phyloP scores from a whole-genome alignment of 148 eudicot species.

The Cornus suecica region DNA sequence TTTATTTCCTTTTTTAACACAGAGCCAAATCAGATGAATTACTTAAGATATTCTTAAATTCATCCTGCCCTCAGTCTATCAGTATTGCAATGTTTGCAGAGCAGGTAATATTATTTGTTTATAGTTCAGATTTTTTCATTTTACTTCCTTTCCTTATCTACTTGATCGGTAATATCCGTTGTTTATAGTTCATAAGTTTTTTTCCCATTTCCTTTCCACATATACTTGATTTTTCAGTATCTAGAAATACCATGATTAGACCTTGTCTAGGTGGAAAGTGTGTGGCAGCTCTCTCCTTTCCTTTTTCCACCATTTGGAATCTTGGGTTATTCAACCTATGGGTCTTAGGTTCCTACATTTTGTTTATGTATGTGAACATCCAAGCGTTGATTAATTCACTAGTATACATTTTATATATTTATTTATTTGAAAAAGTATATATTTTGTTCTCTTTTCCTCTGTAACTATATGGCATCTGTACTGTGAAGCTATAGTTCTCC shows the following conservation, averaged over 20 bases:
- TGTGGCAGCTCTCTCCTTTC: not conserved
- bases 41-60: slow-evolving; percentile 45
- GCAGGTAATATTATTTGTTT: slow-evolving; percentile 43
- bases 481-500: not conserved
- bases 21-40: slow-evolving; percentile 62
- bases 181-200: not conserved
- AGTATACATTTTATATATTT: not conserved
- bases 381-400: not conserved
- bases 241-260: not conserved
- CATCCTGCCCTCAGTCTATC: slow-evolving; percentile 62
- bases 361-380: not conserved
- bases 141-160: not conserved
- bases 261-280: not conserved
- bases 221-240: not conserved
- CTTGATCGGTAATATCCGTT: slow-evolving; percentile 38
- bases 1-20: slow-evolving; percentile 30
- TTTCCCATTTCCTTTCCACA: not conserved
- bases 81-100: slow-evolving; percentile 59
- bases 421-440: too few relatives aligned
- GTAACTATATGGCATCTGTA: not conserved
- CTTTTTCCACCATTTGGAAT: not conserved
- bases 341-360: not conserved
- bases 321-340: not conserved
- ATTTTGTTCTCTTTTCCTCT: not conserved
- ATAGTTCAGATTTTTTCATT: not conserved